These are phyloP conservation scores for Heterobasidion occidentale DNA, from an alignment of 1,284 basidiomycete genomes.

Conservation along the genomic window DNA sequence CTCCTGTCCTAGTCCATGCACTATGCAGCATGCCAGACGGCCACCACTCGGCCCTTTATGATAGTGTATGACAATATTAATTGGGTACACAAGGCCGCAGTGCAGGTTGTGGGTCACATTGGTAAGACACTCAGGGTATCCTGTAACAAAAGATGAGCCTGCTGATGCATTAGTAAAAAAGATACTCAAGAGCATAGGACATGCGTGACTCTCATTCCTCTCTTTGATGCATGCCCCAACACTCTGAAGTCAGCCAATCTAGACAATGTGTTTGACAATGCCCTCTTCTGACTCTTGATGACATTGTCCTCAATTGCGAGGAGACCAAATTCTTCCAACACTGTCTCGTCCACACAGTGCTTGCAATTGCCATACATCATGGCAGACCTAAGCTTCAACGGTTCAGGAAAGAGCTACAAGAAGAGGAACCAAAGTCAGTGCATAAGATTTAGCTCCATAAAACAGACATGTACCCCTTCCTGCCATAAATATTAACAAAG, in stretches of 20 bases:
- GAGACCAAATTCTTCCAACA: conserved; percentile 14
- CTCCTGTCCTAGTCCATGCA: too few species aligned
- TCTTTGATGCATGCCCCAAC: conserved; percentile 14
- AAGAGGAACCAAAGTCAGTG: too few species aligned
- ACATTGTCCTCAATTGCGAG: conserved; percentile 8
- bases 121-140: neutral
- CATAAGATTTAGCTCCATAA: conserved; percentile 22
- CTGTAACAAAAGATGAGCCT: neutral
- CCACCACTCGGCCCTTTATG: neutral
- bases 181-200: conserved; percentile 2
- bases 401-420: too few species aligned
- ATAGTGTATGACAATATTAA: neutral
- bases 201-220: conserved; percentile 12
- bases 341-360: conserved; percentile 19
- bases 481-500: conserved; percentile 29
- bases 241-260: too few species aligned
- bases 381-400: conserved; percentile 1
- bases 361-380: conserved; percentile 20
- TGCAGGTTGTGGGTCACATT: conserved; percentile 24
- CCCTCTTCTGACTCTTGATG: conserved; percentile 14
- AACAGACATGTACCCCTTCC: conserved; percentile 25
- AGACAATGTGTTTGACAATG: too few species aligned
- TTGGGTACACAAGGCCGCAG: conserved; percentile 16
- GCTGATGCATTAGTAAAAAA: neutral
- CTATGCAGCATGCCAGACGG: too few species aligned